Percentiles rank a stretch among this genome's conserved stretches.
These are phyloP conservation scores for Backusella liffmaniae DNA, from an alignment of 192 early-diverging fungal species.

Conservation along the genomic window DNA sequence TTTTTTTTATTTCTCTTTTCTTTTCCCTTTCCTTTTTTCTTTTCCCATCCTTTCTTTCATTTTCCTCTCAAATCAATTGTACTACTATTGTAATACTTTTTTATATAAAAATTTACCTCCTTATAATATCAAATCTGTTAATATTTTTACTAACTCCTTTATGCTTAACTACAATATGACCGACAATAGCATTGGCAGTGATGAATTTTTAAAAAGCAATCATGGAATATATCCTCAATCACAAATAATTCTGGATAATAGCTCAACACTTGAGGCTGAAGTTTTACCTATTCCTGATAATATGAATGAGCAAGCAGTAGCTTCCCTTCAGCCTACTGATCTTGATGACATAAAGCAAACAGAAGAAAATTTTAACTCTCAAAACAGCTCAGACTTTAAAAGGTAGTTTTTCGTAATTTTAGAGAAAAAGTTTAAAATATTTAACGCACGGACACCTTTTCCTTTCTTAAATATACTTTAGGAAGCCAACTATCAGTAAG, in stretches of 20 bases:
- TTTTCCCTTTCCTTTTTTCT: background rate
- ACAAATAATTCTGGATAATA: background rate
- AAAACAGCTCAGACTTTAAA: conserved; percentile 6
- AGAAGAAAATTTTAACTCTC: background rate
- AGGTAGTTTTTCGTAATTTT: conserved; percentile 6
- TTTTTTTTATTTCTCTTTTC: background rate
- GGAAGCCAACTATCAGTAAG: background rate
- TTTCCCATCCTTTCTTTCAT: background rate
- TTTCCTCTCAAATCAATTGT: background rate
- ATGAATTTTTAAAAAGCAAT: background rate
- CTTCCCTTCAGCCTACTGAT: background rate
- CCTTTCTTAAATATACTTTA: background rate
- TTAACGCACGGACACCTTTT: conserved; percentile 1
- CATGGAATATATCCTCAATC: background rate
- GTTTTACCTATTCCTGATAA: background rate
- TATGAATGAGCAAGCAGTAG: background rate
- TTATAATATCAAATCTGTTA: background rate
- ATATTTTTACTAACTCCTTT: background rate
- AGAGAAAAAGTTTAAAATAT: conserved; percentile 4
- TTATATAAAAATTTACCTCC: background rate
- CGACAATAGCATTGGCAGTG: background rate
- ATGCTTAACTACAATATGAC: background rate
- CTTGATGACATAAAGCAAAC: background rate
- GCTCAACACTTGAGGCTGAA: background rate
- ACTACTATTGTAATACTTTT: background rate